Conservation (phyloP, 805 yeast genomes). For the Phaffomyces opuntiae region DNA sequence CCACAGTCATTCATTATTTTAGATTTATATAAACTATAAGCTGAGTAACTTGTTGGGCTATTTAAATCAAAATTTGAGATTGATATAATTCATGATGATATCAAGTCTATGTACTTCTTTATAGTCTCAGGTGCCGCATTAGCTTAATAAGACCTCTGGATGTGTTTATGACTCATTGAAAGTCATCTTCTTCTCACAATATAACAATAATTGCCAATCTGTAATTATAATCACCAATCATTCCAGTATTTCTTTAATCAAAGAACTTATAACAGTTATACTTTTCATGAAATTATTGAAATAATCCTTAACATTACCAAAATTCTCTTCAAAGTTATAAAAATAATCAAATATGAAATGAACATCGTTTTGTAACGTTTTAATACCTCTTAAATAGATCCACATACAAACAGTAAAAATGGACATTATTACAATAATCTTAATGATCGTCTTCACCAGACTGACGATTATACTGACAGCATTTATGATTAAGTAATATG, state of each 20-base stretch:
- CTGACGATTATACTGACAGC: conserved; percentile 17
- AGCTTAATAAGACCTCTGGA: too few relatives aligned
- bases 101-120: too few relatives aligned
- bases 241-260: not conserved
- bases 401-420: conserved; percentile 17
- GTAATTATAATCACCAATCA: not conserved
- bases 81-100: too few relatives aligned
- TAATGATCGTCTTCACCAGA: conserved; percentile 20
- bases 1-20: too few relatives aligned
- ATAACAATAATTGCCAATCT: too few relatives aligned
- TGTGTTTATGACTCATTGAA: too few relatives aligned
- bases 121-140: too few relatives aligned
- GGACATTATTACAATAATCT: conserved; percentile 19
- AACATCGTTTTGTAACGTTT: conserved; percentile 48
- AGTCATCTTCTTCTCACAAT: too few relatives aligned
- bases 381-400: conserved; percentile 30
- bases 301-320: not conserved
- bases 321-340: not conserved
- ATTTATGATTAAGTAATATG: conserved; percentile 26
- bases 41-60: too few relatives aligned
- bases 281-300: not conserved
- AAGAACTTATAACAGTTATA: not conserved
- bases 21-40: too few relatives aligned
- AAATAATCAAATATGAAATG: conserved; percentile 12
- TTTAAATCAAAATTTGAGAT: too few relatives aligned